A percentile compares a stretch with the other conserved stretches of the same genome.
phyloP scores from a whole-genome alignment of 176 grass and related monocot genomes.

The Olyra latifolia region DNA sequence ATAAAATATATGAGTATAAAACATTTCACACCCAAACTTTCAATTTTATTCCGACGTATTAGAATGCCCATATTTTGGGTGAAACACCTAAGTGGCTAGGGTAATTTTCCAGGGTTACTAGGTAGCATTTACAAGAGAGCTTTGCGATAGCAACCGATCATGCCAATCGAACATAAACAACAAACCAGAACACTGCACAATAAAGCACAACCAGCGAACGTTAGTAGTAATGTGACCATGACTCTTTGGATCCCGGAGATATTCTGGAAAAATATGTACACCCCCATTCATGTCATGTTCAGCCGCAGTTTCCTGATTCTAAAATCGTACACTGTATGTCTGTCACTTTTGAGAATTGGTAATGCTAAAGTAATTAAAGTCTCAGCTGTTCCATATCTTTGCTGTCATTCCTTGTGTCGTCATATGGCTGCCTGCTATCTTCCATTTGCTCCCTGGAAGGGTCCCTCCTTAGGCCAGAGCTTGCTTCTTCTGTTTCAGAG shows the following conservation, averaged over 20 bases:
- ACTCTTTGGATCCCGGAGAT: neutral
- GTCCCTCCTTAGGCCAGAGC: constrained; percentile 49
- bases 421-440: constrained; percentile 20
- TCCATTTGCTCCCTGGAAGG: constrained; percentile 31
- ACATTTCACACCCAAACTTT: too few relatives aligned
- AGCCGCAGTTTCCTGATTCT: neutral
- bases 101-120: too few relatives aligned
- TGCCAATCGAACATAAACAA: neutral
- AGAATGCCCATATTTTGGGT: too few relatives aligned
- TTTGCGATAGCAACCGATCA: neutral
- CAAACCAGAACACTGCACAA: neutral
- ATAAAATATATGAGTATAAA: too few relatives aligned
- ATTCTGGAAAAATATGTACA: constrained; percentile 31
- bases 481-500: constrained; percentile 62
- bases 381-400: constrained; percentile 55
- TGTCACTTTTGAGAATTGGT: neutral
- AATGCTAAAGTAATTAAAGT: constrained; percentile 38
- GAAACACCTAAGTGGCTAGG: too few relatives aligned
- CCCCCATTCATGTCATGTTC: neutral
- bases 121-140: too few relatives aligned
- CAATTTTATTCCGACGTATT: too few relatives aligned
- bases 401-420: constrained; percentile 13
- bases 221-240: neutral
- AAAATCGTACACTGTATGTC: neutral
- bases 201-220: neutral